Evolutionary conservation across 106 monocot species (phyloP).

Genomic region (Platanthera zijinensis): DNA sequence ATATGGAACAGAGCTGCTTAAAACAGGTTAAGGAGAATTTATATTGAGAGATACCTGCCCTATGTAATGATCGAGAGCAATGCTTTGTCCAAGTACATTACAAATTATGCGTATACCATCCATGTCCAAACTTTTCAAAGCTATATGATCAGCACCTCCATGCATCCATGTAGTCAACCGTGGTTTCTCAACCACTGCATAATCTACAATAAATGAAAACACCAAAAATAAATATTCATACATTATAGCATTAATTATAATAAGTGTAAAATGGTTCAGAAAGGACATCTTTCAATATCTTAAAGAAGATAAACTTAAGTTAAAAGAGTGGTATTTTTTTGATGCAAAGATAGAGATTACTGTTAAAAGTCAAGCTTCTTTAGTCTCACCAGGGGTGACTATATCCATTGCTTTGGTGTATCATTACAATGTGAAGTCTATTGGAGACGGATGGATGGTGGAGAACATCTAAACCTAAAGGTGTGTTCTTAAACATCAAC

Average conservation of each 20-base stretch:
- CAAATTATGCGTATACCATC: conserved; percentile 84
- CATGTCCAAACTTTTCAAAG: conserved; percentile 59
- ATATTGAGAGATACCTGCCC: conserved; percentile 35
- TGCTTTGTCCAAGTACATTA: conserved; percentile 83
- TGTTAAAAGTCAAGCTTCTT: too few relatives aligned
- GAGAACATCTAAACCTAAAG: too few relatives aligned
- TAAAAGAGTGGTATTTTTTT: not conserved
- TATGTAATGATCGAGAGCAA: conserved; percentile 82
- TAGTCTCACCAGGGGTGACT: too few relatives aligned
- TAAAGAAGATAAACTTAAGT: not conserved
- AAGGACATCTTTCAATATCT: not conserved
- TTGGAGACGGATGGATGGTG: too few relatives aligned
- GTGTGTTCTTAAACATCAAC: too few relatives aligned
- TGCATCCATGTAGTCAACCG: conserved; percentile 71
- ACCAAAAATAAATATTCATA: not conserved
- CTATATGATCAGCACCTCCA: conserved; percentile 78
- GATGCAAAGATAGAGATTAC: not conserved
- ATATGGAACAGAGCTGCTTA: not conserved
- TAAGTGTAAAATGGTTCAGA: not conserved
- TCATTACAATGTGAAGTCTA: too few relatives aligned
- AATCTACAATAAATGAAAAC: conserved; percentile 35
- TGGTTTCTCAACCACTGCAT: conserved; percentile 83
- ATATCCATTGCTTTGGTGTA: too few relatives aligned
- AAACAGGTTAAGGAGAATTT: not conserved
- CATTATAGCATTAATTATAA: not conserved